These are phyloP conservation scores for Panicum hallii DNA, from an alignment of 202 grass and related monocot species.

Conservation along the genomic window DNA sequence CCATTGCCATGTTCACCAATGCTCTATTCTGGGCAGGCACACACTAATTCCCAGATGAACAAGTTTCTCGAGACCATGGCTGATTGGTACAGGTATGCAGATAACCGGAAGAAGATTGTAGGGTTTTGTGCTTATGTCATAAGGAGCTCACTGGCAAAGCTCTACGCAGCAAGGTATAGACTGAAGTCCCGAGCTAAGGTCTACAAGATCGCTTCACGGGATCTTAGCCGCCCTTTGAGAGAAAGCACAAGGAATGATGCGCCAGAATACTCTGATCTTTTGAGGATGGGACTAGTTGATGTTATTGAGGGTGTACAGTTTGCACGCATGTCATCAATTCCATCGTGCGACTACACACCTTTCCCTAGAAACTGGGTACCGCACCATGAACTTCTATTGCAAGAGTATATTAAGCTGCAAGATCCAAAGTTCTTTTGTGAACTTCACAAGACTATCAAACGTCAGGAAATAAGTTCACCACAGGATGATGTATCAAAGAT, in stretches of 20 bases:
- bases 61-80: too few relatives aligned
- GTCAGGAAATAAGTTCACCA: constrained; percentile 65
- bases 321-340: constrained; percentile 79
- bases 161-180: too few relatives aligned
- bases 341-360: constrained; percentile 89
- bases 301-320: constrained; percentile 87
- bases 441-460: constrained; percentile 77
- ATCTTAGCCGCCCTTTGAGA: constrained; percentile 80
- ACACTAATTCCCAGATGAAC: too few relatives aligned
- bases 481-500: constrained; percentile 76
- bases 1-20: too few relatives aligned
- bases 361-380: constrained; percentile 85
- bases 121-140: too few relatives aligned
- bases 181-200: too few relatives aligned
- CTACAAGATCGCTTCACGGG: constrained; percentile 82
- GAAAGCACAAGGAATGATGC: constrained; percentile 80
- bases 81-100: too few relatives aligned
- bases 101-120: too few relatives aligned
- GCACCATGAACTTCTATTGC: constrained; percentile 73
- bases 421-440: constrained; percentile 85
- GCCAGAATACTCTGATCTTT: constrained; percentile 90
- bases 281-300: constrained; percentile 93
- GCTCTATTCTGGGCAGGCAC: too few relatives aligned
- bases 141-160: too few relatives aligned
- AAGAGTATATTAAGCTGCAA: constrained; percentile 86